Evolutionary conservation across 1,284 basidiomycete genomes (phyloP).

Genomic region (Irpex sp.): DNA sequence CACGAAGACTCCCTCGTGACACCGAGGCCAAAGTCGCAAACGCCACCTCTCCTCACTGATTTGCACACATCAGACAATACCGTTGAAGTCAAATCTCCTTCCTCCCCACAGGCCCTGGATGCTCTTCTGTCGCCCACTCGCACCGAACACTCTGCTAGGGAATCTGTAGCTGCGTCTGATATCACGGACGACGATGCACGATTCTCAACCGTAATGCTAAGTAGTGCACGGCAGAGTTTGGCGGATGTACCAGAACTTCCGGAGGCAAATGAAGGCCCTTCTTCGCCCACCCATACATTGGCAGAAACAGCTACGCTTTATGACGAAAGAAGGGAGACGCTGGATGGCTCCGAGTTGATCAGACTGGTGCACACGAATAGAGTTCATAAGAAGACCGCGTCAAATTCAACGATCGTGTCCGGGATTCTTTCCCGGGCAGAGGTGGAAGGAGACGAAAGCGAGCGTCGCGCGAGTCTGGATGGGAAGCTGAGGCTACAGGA

Average conservation of each 20-base stretch:
- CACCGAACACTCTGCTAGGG: constrained; percentile 12
- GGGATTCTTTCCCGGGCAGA: constrained; percentile 47
- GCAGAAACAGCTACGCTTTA: constrained; percentile 10
- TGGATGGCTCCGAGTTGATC: constrained; percentile 17
- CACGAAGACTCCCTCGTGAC: constrained; percentile 1
- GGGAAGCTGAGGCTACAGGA: constrained; percentile 69
- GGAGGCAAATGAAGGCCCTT: neutral
- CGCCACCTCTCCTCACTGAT: neutral
- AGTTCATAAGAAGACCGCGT: constrained; percentile 59
- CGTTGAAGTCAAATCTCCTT: neutral
- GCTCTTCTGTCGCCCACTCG: constrained; percentile 8
- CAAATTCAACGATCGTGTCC: constrained; percentile 56
- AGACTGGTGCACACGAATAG: constrained; percentile 17
- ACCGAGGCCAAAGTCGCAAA: constrained; percentile 1
- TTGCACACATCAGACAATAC: neutral
- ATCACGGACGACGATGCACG: constrained; percentile 61
- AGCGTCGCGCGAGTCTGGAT: constrained; percentile 47
- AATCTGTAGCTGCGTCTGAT: constrained; percentile 50
- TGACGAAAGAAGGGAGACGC: constrained; percentile 24
- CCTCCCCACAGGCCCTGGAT: constrained; percentile 1
- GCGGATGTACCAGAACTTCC: constrained; percentile 16
- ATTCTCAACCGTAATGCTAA: constrained; percentile 53
- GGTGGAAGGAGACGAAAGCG: constrained; percentile 28
- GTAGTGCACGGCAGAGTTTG: constrained; percentile 31
- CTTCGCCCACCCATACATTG: neutral